Base-by-base conservation (phyloP, 2,329 filamentous ascomycete genomes). In the Epichloe elymi region DNA sequence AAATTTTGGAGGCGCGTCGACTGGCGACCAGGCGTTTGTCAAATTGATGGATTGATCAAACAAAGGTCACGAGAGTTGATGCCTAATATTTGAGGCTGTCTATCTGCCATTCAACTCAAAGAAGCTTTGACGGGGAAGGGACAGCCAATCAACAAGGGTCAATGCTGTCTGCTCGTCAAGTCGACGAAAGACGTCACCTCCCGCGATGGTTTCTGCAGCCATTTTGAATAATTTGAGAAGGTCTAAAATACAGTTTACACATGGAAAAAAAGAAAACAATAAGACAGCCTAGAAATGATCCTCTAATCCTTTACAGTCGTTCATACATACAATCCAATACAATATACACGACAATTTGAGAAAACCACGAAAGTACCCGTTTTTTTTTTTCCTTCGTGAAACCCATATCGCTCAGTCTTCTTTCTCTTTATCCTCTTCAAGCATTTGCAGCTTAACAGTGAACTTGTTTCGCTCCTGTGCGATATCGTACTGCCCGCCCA, bases 401-500 rank as follows among this genome's bases (percentile, higher is more conserved):
- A 35, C 15, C 42, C 14, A 17, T 4, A 6, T 42, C n/a, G 20
- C 19, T 46, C 26, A 48, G 35, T 52, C 41, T 23, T 46, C 41
- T 19, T 48, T 26, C 38, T 45, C 8, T 35, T 36, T 33, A 12
- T 50, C 23, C n/a, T 72, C 67, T 30, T 71, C 67, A 2, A 68
- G 65, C 56, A 70, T 66, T 55, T 70, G 68, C 55, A 75, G 58
- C 58, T 68, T 68, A 19, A 77, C 65, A 2, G 67, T 67, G 5
- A 72, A 61, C 30, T 67, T 66, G 54, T 65, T 68, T 35, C 64
- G 63, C 36, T 65, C 66, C 51, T 64, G 65, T 46, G 67, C 62
- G 54, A 91, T 76, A 55, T 80, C 76, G 63, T 95, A 96, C 65
- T 84, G 85, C 2, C 89, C 89, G 12, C 86, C 82, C 35, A 90